A percentile compares a stretch with the other conserved stretches of the same genome.
These are phyloP conservation scores for Aphanomyces invadans DNA, from an alignment of 352 stramenopile genomes.

Conservation along the genomic window DNA sequence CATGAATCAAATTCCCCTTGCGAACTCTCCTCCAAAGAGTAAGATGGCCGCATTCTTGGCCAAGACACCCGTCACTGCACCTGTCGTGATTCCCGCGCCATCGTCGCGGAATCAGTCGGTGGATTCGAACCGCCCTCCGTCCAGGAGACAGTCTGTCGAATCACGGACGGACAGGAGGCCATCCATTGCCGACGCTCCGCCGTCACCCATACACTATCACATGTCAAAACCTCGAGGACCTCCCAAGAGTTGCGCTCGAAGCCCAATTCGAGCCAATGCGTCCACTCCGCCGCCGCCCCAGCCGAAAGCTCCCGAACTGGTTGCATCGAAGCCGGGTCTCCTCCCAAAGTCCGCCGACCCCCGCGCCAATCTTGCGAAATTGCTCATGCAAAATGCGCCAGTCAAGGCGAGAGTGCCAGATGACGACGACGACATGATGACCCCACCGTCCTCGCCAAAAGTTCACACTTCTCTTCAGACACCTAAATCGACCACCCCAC, in stretches of 20 bases:
- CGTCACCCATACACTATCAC: neutral
- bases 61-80: constrained; percentile 8
- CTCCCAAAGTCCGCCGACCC: neutral
- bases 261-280: no score
- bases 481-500: neutral
- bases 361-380: constrained; percentile 3
- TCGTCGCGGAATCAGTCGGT: constrained; percentile 1
- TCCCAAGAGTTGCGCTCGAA: neutral
- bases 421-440: constrained; percentile 34
- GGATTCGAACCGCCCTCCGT: neutral
- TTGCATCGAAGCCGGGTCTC: neutral
- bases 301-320: neutral
- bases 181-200: neutral
- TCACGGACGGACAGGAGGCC: neutral
- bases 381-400: constrained; percentile 17
- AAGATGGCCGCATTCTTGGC: constrained; percentile 14
- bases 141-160: neutral
- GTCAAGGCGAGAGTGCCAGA: constrained; percentile 28
- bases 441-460: constrained; percentile 13
- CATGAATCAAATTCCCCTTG: constrained; percentile 3
- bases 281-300: neutral
- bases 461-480: constrained; percentile 6
- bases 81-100: constrained; percentile 12
- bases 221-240: constrained; percentile 14
- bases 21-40: neutral